These are phyloP conservation scores for Saururus chinensis DNA, from an alignment of 164 flowering plant species.

Conservation along the genomic window DNA sequence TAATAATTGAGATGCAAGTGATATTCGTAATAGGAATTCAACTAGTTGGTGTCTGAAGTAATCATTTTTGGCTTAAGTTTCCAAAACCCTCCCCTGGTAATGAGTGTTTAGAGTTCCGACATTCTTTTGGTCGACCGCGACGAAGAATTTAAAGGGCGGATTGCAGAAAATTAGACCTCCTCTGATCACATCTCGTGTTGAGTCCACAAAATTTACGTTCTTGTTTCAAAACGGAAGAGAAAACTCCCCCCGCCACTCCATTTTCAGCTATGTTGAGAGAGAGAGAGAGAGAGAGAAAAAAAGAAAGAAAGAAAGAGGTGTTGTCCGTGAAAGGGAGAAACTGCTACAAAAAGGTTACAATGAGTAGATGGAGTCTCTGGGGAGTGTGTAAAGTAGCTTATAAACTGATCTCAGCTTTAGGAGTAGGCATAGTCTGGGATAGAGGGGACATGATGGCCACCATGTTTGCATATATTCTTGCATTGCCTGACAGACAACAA, in stretches of 20 bases:
- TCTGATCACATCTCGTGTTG: too few relatives aligned
- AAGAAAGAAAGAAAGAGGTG: background rate
- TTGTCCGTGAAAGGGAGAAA: background rate
- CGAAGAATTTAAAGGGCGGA: background rate
- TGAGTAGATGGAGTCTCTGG: constrained; percentile 12
- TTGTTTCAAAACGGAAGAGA: too few relatives aligned
- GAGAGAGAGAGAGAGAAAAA: too few relatives aligned
- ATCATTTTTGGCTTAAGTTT: background rate
- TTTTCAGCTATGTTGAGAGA: background rate
- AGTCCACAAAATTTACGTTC: too few relatives aligned
- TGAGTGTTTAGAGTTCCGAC: background rate
- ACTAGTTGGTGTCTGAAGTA: too few relatives aligned
- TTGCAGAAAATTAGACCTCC: background rate
- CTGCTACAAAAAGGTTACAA: constrained; percentile 13
- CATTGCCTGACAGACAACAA: constrained; percentile 21
- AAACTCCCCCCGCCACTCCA: background rate
- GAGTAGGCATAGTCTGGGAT: constrained; percentile 32
- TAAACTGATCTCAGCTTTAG: constrained; percentile 22
- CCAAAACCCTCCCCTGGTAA: background rate
- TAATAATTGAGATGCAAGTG: too few relatives aligned
- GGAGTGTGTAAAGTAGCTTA: constrained; percentile 22
- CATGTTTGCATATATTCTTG: constrained; percentile 34
- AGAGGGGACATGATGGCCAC: constrained; percentile 65
- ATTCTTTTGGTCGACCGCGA: background rate
- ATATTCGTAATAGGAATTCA: too few relatives aligned